These are phyloP conservation scores for Cladosporium halotolerans DNA, from an alignment of 2,329 filamentous ascomycete genomes.

Conservation along the genomic window DNA sequence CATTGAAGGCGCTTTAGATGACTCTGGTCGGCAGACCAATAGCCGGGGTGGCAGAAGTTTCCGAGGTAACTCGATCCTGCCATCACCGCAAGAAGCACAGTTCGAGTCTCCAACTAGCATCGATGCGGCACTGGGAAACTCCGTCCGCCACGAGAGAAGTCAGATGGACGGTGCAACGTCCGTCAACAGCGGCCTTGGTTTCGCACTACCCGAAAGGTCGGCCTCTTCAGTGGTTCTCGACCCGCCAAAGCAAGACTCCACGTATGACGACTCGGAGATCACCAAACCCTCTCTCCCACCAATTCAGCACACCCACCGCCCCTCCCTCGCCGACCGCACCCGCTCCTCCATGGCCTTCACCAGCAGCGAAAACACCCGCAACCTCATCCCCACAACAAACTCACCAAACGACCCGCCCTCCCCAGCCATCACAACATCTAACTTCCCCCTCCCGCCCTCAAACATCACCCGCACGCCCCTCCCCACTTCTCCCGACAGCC, in stretches of 20 bases:
- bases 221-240: conserved; percentile 1
- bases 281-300: not conserved
- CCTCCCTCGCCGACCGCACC: conserved; percentile 42
- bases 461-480: conserved; percentile 1
- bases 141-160: not conserved
- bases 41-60: not conserved
- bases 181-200: not conserved
- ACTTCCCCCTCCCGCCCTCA: conserved; percentile 1
- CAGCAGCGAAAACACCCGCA: conserved; percentile 1
- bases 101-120: not conserved
- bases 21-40: not conserved
- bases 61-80: not conserved
- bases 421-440: conserved; percentile 16
- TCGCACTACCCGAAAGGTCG: not conserved
- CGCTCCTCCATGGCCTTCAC: conserved; percentile 39
- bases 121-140: not conserved
- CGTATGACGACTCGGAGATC: not conserved
- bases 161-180: not conserved
- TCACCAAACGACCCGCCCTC: not conserved
- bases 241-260: not conserved
- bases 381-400: not conserved
- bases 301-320: conserved; percentile 17
- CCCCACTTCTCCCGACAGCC: conserved; percentile 24
- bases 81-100: not conserved
- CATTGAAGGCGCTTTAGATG: not conserved